A percentile compares a stretch with the other conserved stretches of the same genome.
Conservation (phyloP, 768 basidiomycete species). For the Pleurotus tuber-regium region DNA sequence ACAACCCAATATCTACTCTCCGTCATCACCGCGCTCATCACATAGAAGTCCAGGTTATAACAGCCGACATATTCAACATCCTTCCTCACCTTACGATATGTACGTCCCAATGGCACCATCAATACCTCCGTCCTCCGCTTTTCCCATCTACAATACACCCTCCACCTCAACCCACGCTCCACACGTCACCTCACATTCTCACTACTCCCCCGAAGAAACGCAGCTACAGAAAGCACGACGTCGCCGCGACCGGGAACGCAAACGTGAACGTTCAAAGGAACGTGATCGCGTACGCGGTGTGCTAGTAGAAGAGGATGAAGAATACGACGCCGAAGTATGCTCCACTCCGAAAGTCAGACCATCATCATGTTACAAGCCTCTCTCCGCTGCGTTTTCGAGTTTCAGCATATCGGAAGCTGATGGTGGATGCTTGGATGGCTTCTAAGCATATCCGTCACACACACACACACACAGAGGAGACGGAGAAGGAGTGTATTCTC, state of each 20-base stretch:
- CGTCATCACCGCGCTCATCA: constrained; percentile 3
- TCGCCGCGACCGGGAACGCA: constrained; percentile 8
- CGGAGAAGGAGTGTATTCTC: too few species aligned
- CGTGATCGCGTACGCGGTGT: constrained; percentile 9
- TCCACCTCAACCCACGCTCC: constrained; percentile 3
- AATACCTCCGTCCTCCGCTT: constrained; percentile 4
- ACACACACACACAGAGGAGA: too few species aligned
- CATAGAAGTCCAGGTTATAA: neutral
- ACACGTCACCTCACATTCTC: neutral
- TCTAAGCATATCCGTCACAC: too few species aligned
- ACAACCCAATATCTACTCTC: constrained; percentile 15
- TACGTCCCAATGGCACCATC: neutral
- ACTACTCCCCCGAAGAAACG: constrained; percentile 7
- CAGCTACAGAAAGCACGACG: constrained; percentile 7
- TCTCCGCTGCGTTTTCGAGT: constrained; percentile 4
- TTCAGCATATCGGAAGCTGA: constrained; percentile 6
- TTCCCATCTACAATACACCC: neutral
- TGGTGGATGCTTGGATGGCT: constrained; percentile 10
- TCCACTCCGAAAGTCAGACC: neutral
- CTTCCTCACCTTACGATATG: constrained; percentile 1
- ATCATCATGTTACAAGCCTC: constrained; percentile 1
- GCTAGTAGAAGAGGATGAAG: neutral
- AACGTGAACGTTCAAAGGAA: constrained; percentile 12
- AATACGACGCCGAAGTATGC: constrained; percentile 1
- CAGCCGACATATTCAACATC: neutral